phyloP scores from a whole-genome alignment of 495 filamentous ascomycete genomes.

The Penicillium nucicola region DNA sequence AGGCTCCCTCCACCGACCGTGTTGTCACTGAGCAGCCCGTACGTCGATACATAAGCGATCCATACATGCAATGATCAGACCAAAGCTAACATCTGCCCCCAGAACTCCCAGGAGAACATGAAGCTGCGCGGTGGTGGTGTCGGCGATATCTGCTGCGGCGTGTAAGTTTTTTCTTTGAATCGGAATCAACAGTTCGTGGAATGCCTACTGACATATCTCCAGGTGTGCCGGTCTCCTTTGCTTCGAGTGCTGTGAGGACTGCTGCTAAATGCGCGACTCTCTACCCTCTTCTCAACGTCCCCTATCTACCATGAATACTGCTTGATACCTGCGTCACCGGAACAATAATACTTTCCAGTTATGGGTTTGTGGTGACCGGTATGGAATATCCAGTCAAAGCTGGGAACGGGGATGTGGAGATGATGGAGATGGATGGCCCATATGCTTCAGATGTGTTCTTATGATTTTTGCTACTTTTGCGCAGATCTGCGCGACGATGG shows the following conservation, averaged over 20 bases:
- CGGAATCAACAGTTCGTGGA: too few relatives aligned
- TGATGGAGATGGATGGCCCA: background rate
- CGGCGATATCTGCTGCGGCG: slow-evolving; percentile 43
- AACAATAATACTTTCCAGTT: too few relatives aligned
- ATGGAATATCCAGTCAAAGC: too few relatives aligned
- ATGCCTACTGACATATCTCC: background rate
- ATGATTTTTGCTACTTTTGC: background rate
- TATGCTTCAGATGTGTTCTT: background rate
- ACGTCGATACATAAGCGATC: too few relatives aligned
- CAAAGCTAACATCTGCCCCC: background rate
- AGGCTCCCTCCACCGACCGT: slow-evolving; percentile 24
- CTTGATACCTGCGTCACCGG: background rate
- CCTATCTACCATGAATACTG: background rate
- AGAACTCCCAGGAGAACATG: slow-evolving; percentile 37
- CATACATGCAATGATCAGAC: background rate
- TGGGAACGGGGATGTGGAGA: too few relatives aligned
- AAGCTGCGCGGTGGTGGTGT: slow-evolving; percentile 42
- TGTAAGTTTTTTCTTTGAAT: slow-evolving; percentile 23
- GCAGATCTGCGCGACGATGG: background rate
- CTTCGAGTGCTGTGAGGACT: slow-evolving; percentile 40
- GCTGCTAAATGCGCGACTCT: slow-evolving; percentile 14
- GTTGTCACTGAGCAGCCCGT: slow-evolving; percentile 38
- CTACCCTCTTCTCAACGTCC: too few relatives aligned
- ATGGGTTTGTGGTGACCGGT: too few relatives aligned
- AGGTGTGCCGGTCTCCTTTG: slow-evolving; percentile 43